Percentiles rank a stretch among this genome's conserved stretches.
Conservation (phyloP, 768 basidiomycete genomes). For the Mycena rebaudengoi region DNA sequence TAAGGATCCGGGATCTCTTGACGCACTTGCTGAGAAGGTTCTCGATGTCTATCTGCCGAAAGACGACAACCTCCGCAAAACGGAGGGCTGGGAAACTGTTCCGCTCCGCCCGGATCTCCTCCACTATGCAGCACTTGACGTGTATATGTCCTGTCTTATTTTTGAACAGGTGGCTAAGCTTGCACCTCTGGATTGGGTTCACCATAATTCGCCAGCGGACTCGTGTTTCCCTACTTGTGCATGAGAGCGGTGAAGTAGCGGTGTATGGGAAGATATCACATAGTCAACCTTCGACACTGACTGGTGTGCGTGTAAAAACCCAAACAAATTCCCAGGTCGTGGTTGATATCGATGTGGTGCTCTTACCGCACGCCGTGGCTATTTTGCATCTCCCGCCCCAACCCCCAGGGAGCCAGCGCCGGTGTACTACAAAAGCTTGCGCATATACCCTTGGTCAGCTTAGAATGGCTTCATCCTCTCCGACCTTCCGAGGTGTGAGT, state of each 20-base stretch:
- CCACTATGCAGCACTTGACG: neutral
- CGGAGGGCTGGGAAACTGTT: neutral
- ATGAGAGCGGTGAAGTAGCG: neutral
- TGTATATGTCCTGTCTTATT: neutral
- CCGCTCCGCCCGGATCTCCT: neutral
- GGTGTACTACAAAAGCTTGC: neutral
- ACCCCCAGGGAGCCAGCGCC: neutral
- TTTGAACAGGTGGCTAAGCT: neutral
- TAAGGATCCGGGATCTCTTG: neutral
- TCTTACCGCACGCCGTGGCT: neutral
- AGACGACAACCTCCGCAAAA: neutral
- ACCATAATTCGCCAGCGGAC: neutral
- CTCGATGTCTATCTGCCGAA: neutral
- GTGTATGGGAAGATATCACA: neutral
- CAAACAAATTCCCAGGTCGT: neutral
- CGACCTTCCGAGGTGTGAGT: neutral
- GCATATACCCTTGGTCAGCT: neutral
- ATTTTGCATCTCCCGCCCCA: neutral
- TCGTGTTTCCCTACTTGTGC: neutral
- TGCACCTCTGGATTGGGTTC: neutral
- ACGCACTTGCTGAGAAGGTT: neutral
- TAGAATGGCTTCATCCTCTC: neutral
- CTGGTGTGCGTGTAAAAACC: neutral
- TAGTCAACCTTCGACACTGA: neutral
- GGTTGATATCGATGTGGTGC: neutral